Base-by-base conservation (phyloP, 768 basidiomycete species). In the Tricholoma bakamatsutake region DNA sequence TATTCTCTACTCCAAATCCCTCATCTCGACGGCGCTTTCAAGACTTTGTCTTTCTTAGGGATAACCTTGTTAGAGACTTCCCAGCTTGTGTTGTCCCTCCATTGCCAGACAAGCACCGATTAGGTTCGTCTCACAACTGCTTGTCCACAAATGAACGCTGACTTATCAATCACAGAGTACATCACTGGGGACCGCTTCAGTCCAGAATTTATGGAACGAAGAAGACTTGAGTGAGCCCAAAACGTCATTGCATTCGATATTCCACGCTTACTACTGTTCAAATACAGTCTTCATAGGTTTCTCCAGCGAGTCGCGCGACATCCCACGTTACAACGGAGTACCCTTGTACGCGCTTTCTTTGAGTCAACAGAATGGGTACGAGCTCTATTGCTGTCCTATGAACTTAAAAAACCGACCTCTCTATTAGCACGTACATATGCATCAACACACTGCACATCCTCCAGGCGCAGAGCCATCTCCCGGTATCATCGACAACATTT, bases 301-400 rank as follows among this genome's bases (percentile, higher is more conserved):
- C 70, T 98, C 39, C 84, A 95, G 67, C 86, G 97, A 33, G 72
- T 98, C 56, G 79, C 90, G n/a, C 83, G 92, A 33, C 97, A 99
- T 68, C 95, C 97, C 12, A 98, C 91, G 1, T 76, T 99, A 11
- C 93, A 96, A 68, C 81, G 97, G 50, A 90, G 90, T 59, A 88
- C 88, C 8, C 83, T 98, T 30, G 79, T 97, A n/a, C 85, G 88
- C 7, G 90, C 93, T 28, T 99, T 99, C 76, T 87, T 98, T 56
- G 91, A 93, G 68, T 96, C 94, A 3, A 90, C 91, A 33, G 97
- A 99, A 95, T 99, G 97, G 97, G 96, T 95, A 68, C 57, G 85
- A 60, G 8, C 39, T 31, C 15, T 31, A 31, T 24, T 30, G 7
- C 30, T 30, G n/a, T 17, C 9, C 15, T 31, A 48, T 48, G 15